These are phyloP conservation scores for Craterostigma plantagineum DNA, from an alignment of 257 asterid genomes.

Conservation along the genomic window DNA sequence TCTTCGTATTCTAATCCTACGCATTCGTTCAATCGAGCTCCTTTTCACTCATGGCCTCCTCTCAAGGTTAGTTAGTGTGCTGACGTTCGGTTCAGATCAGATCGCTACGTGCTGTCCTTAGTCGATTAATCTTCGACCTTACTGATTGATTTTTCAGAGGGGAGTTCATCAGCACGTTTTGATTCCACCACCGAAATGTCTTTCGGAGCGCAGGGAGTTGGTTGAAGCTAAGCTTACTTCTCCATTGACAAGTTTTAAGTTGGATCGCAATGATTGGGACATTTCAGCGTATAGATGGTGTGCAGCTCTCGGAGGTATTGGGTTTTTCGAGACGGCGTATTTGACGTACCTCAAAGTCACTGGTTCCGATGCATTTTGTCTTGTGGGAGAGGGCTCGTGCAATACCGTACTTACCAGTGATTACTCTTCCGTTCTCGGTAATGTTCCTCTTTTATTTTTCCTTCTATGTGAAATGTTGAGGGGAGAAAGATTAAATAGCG, in stretches of 20 bases:
- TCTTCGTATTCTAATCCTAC: no score
- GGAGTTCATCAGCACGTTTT: constrained; percentile 20
- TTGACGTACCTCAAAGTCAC: constrained; percentile 68
- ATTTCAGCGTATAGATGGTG: constrained; percentile 46
- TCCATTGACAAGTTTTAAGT: constrained; percentile 8
- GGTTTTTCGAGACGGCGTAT: constrained; percentile 75
- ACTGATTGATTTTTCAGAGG: constrained; percentile 14
- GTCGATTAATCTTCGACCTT: neutral
- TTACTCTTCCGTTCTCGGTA: constrained; percentile 68
- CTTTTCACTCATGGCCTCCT: no score
- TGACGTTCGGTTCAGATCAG: no score
- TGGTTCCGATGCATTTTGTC: constrained; percentile 71
- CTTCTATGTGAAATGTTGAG: no score
- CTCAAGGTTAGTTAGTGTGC: no score
- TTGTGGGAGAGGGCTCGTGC: constrained; percentile 51
- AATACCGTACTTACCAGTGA: constrained; percentile 57
- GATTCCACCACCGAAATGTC: constrained; percentile 39
- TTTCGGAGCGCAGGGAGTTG: constrained; percentile 28
- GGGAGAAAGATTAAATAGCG: no score
- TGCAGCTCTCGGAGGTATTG: constrained; percentile 67
- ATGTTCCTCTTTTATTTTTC: neutral
- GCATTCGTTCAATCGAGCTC: no score
- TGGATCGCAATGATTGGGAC: constrained; percentile 10
- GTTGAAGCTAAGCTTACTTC: constrained; percentile 11
- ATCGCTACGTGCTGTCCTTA: no score